phyloP scores from a whole-genome alignment of 192 early-diverging fungal species.

The Physocladia obscura region DNA sequence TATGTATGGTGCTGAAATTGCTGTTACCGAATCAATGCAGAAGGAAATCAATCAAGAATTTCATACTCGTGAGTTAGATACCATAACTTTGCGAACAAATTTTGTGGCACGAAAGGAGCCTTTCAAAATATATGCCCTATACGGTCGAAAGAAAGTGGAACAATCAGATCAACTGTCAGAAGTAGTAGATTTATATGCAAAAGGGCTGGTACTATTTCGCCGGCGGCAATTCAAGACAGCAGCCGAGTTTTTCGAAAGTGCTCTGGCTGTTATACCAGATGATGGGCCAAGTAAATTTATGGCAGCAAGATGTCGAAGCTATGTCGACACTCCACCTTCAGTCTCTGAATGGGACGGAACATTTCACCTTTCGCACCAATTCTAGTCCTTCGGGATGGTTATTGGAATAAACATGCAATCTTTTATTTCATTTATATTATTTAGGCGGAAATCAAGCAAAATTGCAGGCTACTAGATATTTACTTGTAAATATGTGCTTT shows the following conservation, averaged over 20 bases:
- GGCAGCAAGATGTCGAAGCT: not conserved
- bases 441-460: no score
- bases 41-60: slow-evolving; percentile 9
- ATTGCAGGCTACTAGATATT: no score
- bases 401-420: no score
- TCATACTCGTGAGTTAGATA: slow-evolving; percentile 17
- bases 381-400: no score
- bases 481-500: no score
- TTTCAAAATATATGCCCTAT: slow-evolving; percentile 10
- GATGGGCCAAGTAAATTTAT: slow-evolving; percentile 28
- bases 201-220: slow-evolving; percentile 10
- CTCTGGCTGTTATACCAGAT: not conserved
- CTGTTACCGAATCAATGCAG: not conserved
- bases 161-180: not conserved
- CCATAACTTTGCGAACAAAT: not conserved
- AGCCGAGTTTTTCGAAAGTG: slow-evolving; percentile 14
- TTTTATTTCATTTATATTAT: no score
- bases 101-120: not conserved
- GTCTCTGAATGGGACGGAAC: slow-evolving; percentile 9
- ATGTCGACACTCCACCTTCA: slow-evolving; percentile 7
- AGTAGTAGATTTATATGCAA: slow-evolving; percentile 14
- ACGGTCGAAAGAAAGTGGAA: not conserved
- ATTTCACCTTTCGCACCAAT: no score
- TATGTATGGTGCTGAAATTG: not conserved
- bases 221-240: slow-evolving; percentile 24